Evolutionary conservation across 768 basidiomycete genomes (phyloP).

Genomic region (Pulveroboletus frians): DNA sequence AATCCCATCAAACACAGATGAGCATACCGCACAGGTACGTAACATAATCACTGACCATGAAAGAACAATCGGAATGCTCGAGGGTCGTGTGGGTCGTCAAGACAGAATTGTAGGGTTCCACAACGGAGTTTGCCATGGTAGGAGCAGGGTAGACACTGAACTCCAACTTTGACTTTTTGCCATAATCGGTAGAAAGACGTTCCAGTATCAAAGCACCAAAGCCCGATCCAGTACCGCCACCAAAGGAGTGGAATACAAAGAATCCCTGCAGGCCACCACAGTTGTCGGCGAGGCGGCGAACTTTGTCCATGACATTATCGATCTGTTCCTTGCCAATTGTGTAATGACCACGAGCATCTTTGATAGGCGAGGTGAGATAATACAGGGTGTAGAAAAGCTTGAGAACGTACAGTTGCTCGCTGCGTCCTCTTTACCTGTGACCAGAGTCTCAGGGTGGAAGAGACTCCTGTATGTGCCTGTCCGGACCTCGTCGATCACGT

Average conservation of each 20-base stretch:
- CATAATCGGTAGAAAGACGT: constrained; percentile 93
- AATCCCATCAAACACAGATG: constrained; percentile 1
- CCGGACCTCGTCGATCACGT: constrained; percentile 96
- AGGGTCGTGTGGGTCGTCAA: constrained; percentile 97
- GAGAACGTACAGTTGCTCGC: constrained; percentile 87
- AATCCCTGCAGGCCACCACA: constrained; percentile 97
- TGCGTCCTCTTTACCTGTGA: constrained; percentile 98
- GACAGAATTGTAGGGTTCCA: constrained; percentile 97
- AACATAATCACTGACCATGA: constrained; percentile 64
- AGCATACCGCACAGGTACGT: constrained; percentile 2
- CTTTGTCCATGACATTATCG: constrained; percentile 92
- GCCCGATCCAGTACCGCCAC: constrained; percentile 97
- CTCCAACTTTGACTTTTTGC: constrained; percentile 98
- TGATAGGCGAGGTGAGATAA: constrained; percentile 3
- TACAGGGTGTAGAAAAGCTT: not conserved
- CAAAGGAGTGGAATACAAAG: constrained; percentile 99
- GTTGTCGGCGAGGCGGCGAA: constrained; percentile 93
- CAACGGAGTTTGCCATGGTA: constrained; percentile 88
- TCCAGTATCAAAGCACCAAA: constrained; percentile 96
- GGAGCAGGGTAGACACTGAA: constrained; percentile 97
- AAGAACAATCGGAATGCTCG: constrained; percentile 98
- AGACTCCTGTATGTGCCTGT: constrained; percentile 93
- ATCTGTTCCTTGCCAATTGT: constrained; percentile 98
- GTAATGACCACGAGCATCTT: constrained; percentile 97
- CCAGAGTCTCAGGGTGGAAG: constrained; percentile 98